Evolutionary conservation across 192 early-diverging fungal species (phyloP).

Genomic region (Backusella liffmaniae): DNA sequence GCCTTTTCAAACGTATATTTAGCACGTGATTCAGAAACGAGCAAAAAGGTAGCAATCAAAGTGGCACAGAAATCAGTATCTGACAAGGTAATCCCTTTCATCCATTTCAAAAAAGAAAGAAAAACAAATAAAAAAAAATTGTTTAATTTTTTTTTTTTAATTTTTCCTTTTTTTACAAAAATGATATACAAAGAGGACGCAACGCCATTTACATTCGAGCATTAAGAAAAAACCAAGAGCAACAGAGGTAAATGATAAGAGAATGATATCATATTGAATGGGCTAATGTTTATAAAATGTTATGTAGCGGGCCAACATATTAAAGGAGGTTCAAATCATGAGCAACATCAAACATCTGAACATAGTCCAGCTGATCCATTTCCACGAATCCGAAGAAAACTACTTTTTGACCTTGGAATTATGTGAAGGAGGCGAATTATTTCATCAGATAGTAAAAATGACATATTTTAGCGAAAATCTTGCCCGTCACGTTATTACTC

Average conservation of each 20-base stretch:
- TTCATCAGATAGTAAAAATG: slow-evolving; percentile 78
- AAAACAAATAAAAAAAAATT: neutral
- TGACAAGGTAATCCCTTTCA: slow-evolving; percentile 50
- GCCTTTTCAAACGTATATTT: slow-evolving; percentile 86
- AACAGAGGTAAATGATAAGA: slow-evolving; percentile 17
- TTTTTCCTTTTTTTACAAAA: neutral
- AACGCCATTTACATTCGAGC: slow-evolving; percentile 17
- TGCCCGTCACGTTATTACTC: slow-evolving; percentile 77
- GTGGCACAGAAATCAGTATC: slow-evolving; percentile 73
- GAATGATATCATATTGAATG: neutral
- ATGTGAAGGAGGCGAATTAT: slow-evolving; percentile 86
- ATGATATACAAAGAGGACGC: neutral
- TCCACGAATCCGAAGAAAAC: slow-evolving; percentile 71
- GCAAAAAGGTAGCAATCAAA: slow-evolving; percentile 80
- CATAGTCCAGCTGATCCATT: slow-evolving; percentile 73
- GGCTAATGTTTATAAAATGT: neutral
- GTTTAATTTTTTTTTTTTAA: neutral
- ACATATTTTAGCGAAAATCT: slow-evolving; percentile 81
- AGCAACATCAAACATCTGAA: slow-evolving; percentile 71
- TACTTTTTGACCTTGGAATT: slow-evolving; percentile 82
- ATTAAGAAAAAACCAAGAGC: slow-evolving; percentile 19
- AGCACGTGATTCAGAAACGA: slow-evolving; percentile 60
- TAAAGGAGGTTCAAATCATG: slow-evolving; percentile 88
- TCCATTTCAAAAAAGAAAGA: neutral
- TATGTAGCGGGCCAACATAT: slow-evolving; percentile 69